Base-by-base conservation (phyloP, 768 basidiomycete genomes). In the Phaeotremella fagi region DNA sequence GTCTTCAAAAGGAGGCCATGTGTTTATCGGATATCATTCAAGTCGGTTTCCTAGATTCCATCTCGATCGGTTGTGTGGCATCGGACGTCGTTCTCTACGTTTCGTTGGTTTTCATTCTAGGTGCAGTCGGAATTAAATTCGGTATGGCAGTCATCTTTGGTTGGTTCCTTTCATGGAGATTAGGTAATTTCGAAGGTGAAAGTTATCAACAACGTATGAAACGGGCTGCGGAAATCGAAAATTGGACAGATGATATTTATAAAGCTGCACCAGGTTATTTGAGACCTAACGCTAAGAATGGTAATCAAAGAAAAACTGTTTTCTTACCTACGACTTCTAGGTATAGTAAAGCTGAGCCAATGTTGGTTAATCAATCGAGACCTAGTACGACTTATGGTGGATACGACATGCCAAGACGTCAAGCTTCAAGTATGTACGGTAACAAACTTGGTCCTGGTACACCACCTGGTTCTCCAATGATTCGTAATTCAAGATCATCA, bases 151-250 rank as follows among this genome's bases (percentile, higher is more conserved):
- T 95, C 69, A 80, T 94, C 72, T 99, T 98, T 76, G 81, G 87
- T 23, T 99, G 95, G 95, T 98, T 97, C 81, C 86, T 88, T 74
- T 90, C 87, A n/a, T 90, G 88, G 85, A 84, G 84, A 66, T 80
- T 99, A 36, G 95, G 95, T 44, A 86, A 88, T 60, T 98, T 94
- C 80, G 86, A 87, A 57, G 81, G 82, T 33, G 95, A 99, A 77
- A 89, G 90, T 15, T 90, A 91, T 71, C 85, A 88, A 70, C 83
- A 98, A 71, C 82, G 92, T 14, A 90, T 90, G 84, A 83, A 84
- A 56, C 85, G 94, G 22, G 84, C 86, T 1, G 82, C 82, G 22
- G 88, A 90, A 73, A 95, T 99, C 64, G 95, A 99, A 75, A 83
- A 86, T 64, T 99, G 95, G 95, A 84, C 90, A 22, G 86, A 85